A percentile compares a stretch with the other conserved stretches of the same genome.
Conservation (phyloP, 345 rosid species). For the Boechera stricta region DNA sequence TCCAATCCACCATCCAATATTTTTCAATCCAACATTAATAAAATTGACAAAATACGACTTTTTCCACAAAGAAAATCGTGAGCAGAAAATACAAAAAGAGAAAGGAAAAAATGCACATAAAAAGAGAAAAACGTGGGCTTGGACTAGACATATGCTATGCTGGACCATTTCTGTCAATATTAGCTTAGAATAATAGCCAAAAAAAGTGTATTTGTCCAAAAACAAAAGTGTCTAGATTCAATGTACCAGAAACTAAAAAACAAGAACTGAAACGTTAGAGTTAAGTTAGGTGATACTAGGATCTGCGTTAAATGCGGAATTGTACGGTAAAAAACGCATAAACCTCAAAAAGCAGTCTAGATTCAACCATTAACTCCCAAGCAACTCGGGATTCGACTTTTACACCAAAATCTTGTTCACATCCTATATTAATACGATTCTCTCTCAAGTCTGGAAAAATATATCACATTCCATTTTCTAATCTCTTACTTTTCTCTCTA, state of each 20-base stretch:
- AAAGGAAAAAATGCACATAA: neutral
- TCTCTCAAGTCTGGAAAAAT: neutral
- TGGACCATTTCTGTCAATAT: conserved; percentile 6
- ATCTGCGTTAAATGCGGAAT: neutral
- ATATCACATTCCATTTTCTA: conserved; percentile 10
- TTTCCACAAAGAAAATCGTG: neutral
- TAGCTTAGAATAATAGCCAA: neutral
- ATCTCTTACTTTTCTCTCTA: neutral
- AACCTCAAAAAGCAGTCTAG: neutral
- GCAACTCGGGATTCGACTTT: neutral
- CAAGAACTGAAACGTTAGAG: neutral
- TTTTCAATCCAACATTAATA: neutral
- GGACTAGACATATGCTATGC: neutral
- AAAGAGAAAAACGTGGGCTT: neutral
- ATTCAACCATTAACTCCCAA: conserved; percentile 13
- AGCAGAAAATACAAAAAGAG: neutral
- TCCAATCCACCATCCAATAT: neutral
- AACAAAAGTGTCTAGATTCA: conserved; percentile 10
- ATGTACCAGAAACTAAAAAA: neutral
- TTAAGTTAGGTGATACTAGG: neutral
- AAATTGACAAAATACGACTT: neutral
- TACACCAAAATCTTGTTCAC: neutral
- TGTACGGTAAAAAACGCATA: neutral
- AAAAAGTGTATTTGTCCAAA: neutral
- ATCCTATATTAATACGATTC: conserved; percentile 24